Evolutionary conservation across 441 rosid genomes (phyloP), one percentile per base, ranked within the genome.

Genomic region (Euphorbia neoarborescens): DNA sequence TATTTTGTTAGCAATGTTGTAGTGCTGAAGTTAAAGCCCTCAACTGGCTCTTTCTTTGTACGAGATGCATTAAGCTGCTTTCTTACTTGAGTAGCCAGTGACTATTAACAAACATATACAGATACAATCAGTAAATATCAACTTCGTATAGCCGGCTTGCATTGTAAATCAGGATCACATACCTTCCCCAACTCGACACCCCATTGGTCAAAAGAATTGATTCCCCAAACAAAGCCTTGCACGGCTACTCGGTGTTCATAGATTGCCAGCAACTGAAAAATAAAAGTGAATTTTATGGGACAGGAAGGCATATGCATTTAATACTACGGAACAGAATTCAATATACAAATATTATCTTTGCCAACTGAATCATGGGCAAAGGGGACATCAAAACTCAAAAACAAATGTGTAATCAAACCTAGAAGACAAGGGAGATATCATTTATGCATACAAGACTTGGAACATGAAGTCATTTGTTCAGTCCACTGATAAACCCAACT

Each of bases 181-280:
- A 94, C 99, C 96, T 94, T 91, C 68, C 99, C 96, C 59, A 94
- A 75, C 86, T 94, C 99, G 61, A 90, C 99, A 77, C 99, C 97
- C 96, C 99, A 94, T 79, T 94, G 99, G 72, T 94, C 99, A 70
- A 94, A 94, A 65, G 96, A 91, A 76, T 94, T 91, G 81, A 94
- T 89, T 73, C 94, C 94, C 99, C 96, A 94, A 35, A 91, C 42
- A 68, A 90, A 91, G 70, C 99, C 96, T 87, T 94, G 91, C 54
- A 88, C 99, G 10, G 92, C 96, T 62, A 94, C 85, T 87, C 96
- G 85, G 80, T 94, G 99, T 78, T 94, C 96, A 73, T 91, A 91
- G 76, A 92, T 86, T n/a, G 94, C 96, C 82, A 94, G 73, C 81
- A 94, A 79, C 96, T 91, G 88, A 73, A 74, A 77, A 62, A 53